These are phyloP conservation scores for Pyrenochaeta sp. DNA, from an alignment of 2,329 filamentous ascomycete genomes.

Conservation along the genomic window DNA sequence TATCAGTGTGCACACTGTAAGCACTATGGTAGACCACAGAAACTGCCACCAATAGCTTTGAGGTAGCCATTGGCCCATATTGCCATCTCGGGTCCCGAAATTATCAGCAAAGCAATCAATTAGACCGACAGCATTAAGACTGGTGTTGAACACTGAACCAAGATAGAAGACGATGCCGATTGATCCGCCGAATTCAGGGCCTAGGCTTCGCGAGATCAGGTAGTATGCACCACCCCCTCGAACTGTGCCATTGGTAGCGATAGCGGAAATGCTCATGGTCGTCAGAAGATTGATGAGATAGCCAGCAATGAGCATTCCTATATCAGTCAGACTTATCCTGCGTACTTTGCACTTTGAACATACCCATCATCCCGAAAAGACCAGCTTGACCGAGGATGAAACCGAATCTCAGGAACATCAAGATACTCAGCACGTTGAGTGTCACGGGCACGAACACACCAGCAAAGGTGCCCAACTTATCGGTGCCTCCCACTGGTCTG, in stretches of 20 bases:
- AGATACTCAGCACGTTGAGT: constrained; percentile 85
- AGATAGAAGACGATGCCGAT: constrained; percentile 89
- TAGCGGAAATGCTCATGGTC: constrained; percentile 84
- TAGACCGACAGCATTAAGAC: constrained; percentile 85
- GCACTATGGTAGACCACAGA: constrained; percentile 73
- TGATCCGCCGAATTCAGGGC: constrained; percentile 87
- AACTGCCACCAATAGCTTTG: constrained; percentile 81
- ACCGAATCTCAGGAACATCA: constrained; percentile 91
- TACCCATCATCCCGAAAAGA: constrained; percentile 80
- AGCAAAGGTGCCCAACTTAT: constrained; percentile 75
- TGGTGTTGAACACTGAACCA: constrained; percentile 83
- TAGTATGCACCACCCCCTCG: constrained; percentile 89
- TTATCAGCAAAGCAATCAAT: constrained; percentile 83
- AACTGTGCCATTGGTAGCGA: constrained; percentile 89
- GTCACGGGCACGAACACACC: constrained; percentile 84
- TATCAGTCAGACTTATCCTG: constrained; percentile 10
- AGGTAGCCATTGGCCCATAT: constrained; percentile 67
- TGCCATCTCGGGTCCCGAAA: constrained; percentile 66
- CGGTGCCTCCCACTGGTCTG: constrained; percentile 50
- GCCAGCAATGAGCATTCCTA: constrained; percentile 70
- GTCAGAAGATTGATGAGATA: constrained; percentile 86
- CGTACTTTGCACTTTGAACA: constrained; percentile 32
- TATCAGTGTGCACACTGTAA: constrained; percentile 75
- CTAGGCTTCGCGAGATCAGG: constrained; percentile 82
- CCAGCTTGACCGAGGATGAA: constrained; percentile 83